phyloP scores from a whole-genome alignment of 352 stramenopile genomes.

The Phytophthora constricta region DNA sequence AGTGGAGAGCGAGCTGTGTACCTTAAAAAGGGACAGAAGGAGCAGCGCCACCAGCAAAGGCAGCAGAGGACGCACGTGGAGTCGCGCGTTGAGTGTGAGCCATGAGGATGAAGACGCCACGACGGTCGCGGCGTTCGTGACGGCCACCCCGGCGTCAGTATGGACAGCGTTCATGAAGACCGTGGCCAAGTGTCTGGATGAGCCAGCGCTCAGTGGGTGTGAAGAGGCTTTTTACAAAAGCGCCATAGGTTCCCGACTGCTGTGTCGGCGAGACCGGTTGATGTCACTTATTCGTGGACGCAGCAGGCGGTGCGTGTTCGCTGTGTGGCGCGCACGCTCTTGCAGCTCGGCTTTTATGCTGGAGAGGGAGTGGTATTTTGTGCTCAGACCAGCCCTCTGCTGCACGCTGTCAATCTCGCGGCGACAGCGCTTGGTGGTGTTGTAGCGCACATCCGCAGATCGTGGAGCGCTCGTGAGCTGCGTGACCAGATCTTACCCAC shows the following conservation, averaged over 20 bases:
- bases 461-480: slow-evolving; percentile 63
- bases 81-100: slow-evolving; percentile 33
- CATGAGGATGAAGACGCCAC: slow-evolving; percentile 24
- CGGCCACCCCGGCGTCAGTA: slow-evolving; percentile 21
- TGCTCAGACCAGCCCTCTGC: slow-evolving; percentile 44
- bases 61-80: slow-evolving; percentile 27
- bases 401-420: slow-evolving; percentile 72
- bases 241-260: slow-evolving; percentile 6
- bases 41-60: slow-evolving; percentile 18
- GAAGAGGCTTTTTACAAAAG: slow-evolving; percentile 17
- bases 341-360: slow-evolving; percentile 56
- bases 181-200: slow-evolving; percentile 21
- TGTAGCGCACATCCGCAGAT: slow-evolving; percentile 60
- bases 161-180: slow-evolving; percentile 45
- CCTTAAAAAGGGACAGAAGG: slow-evolving; percentile 5
- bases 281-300: slow-evolving; percentile 35
- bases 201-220: slow-evolving; percentile 30
- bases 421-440: slow-evolving; percentile 60
- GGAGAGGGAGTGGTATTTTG: slow-evolving; percentile 71
- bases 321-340: slow-evolving; percentile 51
- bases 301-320: slow-evolving; percentile 39
- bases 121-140: slow-evolving; percentile 28
- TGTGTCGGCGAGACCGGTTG: not conserved
- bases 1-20: slow-evolving; percentile 17
- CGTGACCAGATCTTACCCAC: slow-evolving; percentile 57